These are phyloP conservation scores for Pleurotus pulmonarius DNA, from an alignment of 768 basidiomycete species.

Conservation along the genomic window DNA sequence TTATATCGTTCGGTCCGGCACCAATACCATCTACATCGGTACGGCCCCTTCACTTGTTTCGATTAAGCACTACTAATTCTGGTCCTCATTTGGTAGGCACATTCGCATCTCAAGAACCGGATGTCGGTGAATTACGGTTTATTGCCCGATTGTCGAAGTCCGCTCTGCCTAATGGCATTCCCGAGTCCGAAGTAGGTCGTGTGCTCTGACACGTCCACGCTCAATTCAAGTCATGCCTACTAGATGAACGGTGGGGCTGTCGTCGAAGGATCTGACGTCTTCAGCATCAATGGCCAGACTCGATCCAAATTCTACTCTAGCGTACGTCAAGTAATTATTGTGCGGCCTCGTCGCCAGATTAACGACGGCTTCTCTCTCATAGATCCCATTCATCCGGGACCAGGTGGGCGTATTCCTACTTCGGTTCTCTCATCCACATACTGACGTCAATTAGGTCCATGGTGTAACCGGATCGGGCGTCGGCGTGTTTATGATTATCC, in stretches of 20 bases:
- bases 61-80: not conserved
- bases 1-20: conserved; percentile 38
- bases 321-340: conserved; percentile 17
- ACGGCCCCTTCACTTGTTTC: not conserved
- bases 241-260: conserved; percentile 33
- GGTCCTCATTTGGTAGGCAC: conserved; percentile 21
- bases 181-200: conserved; percentile 25
- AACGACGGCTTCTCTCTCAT: not conserved
- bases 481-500: conserved; percentile 43
- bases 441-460: conserved; percentile 26
- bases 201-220: too few relatives aligned
- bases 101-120: conserved; percentile 40
- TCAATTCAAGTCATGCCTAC: not conserved
- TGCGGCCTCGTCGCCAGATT: too few relatives aligned
- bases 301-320: conserved; percentile 48
- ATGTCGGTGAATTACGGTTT: conserved; percentile 44
- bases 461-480: conserved; percentile 43
- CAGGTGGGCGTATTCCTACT: conserved; percentile 15
- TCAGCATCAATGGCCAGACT: conserved; percentile 38
- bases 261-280: conserved; percentile 48
- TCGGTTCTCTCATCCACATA: not conserved
- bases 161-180: conserved; percentile 34
- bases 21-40: conserved; percentile 41
- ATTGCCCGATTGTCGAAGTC: conserved; percentile 42
- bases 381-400: conserved; percentile 48